Conservation (phyloP, 768 basidiomycete genomes). For the Cytidiella melzeri region DNA sequence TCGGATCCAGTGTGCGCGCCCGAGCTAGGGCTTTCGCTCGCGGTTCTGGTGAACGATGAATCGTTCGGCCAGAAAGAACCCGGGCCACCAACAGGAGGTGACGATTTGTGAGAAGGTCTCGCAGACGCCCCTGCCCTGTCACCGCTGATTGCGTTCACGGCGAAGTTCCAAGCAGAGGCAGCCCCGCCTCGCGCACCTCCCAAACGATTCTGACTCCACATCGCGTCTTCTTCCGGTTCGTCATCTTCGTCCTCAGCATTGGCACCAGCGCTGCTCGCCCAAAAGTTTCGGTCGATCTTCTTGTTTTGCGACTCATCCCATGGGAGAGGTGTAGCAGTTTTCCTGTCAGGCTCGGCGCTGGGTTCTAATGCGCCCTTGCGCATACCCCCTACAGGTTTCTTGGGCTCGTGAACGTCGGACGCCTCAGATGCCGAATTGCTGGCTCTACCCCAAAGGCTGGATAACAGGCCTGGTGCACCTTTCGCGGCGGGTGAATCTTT, state of each 20-base stretch:
- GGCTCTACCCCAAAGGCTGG: neutral
- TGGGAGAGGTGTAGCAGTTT: neutral
- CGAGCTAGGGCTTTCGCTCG: neutral
- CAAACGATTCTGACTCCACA: neutral
- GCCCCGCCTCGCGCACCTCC: conserved; percentile 5
- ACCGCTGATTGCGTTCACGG: neutral
- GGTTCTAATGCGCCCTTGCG: neutral
- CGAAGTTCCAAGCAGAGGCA: conserved; percentile 3
- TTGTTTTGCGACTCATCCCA: neutral
- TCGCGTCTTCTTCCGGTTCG: conserved; percentile 3
- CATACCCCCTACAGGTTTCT: neutral
- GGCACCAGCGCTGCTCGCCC: neutral
- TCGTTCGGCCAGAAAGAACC: conserved; percentile 1
- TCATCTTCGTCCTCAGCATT: conserved; percentile 1
- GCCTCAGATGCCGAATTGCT: neutral
- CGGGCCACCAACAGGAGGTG: neutral
- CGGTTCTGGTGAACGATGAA: neutral
- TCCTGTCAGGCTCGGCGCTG: neutral
- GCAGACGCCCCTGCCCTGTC: conserved; percentile 1
- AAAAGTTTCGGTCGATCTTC: neutral
- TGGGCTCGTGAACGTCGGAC: neutral
- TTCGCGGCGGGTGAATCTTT: neutral
- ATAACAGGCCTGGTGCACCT: neutral
- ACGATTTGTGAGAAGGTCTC: neutral
- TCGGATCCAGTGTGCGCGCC: neutral